Conservation (phyloP, 2,329 filamentous ascomycete species). For the Nothophoma quercina region DNA sequence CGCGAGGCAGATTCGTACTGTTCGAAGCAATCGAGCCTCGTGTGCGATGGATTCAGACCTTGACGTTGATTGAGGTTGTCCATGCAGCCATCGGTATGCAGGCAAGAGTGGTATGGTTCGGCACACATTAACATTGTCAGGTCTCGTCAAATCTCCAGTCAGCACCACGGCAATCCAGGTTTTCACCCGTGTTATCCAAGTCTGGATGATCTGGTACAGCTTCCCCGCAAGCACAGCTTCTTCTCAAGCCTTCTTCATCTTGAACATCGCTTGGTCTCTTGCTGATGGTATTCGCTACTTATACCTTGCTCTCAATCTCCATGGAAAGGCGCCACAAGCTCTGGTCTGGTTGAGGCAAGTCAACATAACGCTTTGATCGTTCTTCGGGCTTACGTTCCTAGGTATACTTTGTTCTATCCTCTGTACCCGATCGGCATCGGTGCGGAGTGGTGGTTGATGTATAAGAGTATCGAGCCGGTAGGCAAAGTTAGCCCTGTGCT, state of each 20-base stretch:
- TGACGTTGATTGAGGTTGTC: constrained; percentile 29
- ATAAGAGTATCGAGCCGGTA: constrained; percentile 20
- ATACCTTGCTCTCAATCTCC: constrained; percentile 33
- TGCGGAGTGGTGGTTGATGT: constrained; percentile 39
- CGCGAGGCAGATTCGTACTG: constrained; percentile 3
- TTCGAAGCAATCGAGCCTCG: constrained; percentile 24
- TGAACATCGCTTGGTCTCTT: constrained; percentile 33
- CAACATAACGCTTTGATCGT: neutral
- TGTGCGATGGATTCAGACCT: constrained; percentile 31
- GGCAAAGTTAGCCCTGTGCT: constrained; percentile 19
- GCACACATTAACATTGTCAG: constrained; percentile 1
- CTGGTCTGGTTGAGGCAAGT: constrained; percentile 32
- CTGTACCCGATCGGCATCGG: constrained; percentile 40
- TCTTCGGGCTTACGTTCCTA: neutral
- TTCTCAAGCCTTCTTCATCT: constrained; percentile 26
- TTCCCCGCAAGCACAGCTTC: constrained; percentile 28
- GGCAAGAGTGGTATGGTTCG: neutral
- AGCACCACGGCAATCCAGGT: constrained; percentile 33
- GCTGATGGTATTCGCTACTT: constrained; percentile 33
- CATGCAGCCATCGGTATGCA: constrained; percentile 29
- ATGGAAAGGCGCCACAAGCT: constrained; percentile 20
- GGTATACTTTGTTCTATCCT: constrained; percentile 31
- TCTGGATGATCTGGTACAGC: constrained; percentile 38
- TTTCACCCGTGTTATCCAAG: constrained; percentile 36
- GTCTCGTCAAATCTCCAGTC: constrained; percentile 33